phyloP scores from a whole-genome alignment of 1,284 basidiomycete species.

The Sporisorium scitamineum region DNA sequence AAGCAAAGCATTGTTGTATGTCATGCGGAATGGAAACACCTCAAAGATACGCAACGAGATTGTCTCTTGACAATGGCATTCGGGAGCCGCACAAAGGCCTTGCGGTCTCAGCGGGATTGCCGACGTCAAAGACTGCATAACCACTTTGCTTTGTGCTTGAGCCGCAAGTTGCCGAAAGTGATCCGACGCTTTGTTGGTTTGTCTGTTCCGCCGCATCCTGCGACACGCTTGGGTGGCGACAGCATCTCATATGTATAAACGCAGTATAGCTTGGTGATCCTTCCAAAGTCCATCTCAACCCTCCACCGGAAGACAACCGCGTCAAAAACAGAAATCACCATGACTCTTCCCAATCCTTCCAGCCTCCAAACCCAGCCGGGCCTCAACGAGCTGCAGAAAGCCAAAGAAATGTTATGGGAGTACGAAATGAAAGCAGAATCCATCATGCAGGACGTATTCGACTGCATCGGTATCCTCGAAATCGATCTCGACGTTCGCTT shows the following conservation, averaged over 20 bases:
- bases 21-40: not conserved
- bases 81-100: not conserved
- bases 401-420: slow-evolving; percentile 17
- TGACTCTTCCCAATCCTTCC: not conserved
- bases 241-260: not conserved
- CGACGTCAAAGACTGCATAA: not conserved
- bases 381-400: slow-evolving; percentile 2
- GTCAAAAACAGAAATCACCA: not conserved
- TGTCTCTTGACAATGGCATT: too few relatives aligned
- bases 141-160: not conserved
- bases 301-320: too few relatives aligned
- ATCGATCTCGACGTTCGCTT: slow-evolving; percentile 7
- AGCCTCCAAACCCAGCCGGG: not conserved
- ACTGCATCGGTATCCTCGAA: slow-evolving; percentile 16
- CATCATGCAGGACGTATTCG: slow-evolving; percentile 24
- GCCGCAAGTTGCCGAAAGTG: not conserved
- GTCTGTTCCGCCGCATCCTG: too few relatives aligned
- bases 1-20: not conserved
- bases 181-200: not conserved
- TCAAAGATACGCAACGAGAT: too few relatives aligned
- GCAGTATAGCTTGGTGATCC: too few relatives aligned
- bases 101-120: not conserved
- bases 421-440: slow-evolving; percentile 15
- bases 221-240: too few relatives aligned
- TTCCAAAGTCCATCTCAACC: too few relatives aligned